Percentiles rank a stretch among this genome's conserved stretches.
Conservation (phyloP, 2,329 filamentous ascomycete species). For the Xylaria digitata region DNA sequence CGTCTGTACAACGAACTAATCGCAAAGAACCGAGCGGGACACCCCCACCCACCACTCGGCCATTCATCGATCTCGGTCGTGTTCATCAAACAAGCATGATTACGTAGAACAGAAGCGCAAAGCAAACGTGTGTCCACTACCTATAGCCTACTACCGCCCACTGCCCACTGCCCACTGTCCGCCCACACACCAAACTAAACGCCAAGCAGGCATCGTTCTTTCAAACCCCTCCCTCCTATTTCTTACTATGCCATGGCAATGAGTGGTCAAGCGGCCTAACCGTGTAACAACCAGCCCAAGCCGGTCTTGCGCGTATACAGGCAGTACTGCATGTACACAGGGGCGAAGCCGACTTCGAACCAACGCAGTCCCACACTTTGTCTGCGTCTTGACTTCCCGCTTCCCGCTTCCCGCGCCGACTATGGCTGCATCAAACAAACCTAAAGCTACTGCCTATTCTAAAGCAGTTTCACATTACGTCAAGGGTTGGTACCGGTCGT, state of each 20-base stretch:
- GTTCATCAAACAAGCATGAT: conserved; percentile 27
- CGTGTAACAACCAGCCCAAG: conserved; percentile 14
- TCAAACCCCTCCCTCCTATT: conserved; percentile 17
- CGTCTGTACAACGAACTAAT: neutral
- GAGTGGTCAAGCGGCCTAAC: conserved; percentile 19
- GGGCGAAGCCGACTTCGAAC: conserved; percentile 37
- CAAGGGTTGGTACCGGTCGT: neutral
- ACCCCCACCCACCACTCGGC: conserved; percentile 27
- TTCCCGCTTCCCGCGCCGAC: neutral
- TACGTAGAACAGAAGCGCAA: conserved; percentile 39
- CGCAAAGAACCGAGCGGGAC: conserved; percentile 12
- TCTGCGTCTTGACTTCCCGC: conserved; percentile 6
- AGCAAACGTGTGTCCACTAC: conserved; percentile 28
- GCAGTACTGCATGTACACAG: conserved; percentile 39
- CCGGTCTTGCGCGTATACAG: conserved; percentile 35
- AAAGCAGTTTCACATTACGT: conserved; percentile 23
- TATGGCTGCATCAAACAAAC: conserved; percentile 9
- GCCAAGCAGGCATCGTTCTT: conserved; percentile 49
- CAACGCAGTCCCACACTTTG: conserved; percentile 22
- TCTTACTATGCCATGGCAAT: conserved; percentile 6
- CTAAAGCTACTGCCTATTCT: conserved; percentile 26
- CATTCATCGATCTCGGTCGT: conserved; percentile 13
- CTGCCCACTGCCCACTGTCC: conserved; percentile 11
- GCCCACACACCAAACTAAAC: conserved; percentile 17
- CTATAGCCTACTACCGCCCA: too few relatives aligned